phyloP scores from a whole-genome alignment of 1,284 basidiomycete genomes.

The Boletus hoseneyae region DNA sequence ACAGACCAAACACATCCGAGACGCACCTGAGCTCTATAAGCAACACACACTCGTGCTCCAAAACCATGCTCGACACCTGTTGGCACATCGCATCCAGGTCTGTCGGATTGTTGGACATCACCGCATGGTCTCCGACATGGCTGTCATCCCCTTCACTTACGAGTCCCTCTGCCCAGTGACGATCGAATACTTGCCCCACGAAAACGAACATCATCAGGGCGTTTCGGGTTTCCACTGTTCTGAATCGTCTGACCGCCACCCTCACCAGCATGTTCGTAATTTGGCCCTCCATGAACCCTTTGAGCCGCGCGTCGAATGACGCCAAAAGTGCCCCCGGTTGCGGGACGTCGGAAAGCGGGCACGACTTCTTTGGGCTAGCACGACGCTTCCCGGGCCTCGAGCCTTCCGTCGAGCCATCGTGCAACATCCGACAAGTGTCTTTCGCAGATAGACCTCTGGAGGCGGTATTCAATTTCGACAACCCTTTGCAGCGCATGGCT shows the following conservation, averaged over 20 bases:
- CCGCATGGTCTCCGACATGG: not conserved
- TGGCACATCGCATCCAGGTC: conserved; percentile 14
- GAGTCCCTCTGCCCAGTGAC: conserved; percentile 39
- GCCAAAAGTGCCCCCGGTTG: conserved; percentile 16
- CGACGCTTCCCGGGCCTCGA: not conserved
- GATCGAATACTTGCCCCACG: conserved; percentile 51
- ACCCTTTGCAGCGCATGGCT: conserved; percentile 8
- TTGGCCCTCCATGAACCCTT: conserved; percentile 26
- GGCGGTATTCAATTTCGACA: conserved; percentile 16
- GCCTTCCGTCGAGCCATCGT: conserved; percentile 10
- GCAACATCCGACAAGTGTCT: conserved; percentile 23
- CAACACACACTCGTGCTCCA: conserved; percentile 15
- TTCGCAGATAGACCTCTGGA: conserved; percentile 20
- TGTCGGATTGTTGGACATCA: not conserved
- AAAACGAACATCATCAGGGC: conserved; percentile 41
- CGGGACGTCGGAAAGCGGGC: conserved; percentile 20
- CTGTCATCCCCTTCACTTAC: conserved; percentile 30
- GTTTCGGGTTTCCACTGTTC: not conserved
- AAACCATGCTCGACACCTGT: conserved; percentile 19
- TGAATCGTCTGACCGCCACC: too few species aligned
- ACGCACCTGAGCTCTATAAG: conserved; percentile 39
- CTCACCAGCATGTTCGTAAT: conserved; percentile 14
- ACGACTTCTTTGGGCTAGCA: conserved; percentile 6
- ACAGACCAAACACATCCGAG: not conserved
- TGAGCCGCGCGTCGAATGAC: conserved; percentile 19